phyloP scores from a whole-genome alignment of 2,329 filamentous ascomycete genomes.

The Arthrobotrys sphaeroides region DNA sequence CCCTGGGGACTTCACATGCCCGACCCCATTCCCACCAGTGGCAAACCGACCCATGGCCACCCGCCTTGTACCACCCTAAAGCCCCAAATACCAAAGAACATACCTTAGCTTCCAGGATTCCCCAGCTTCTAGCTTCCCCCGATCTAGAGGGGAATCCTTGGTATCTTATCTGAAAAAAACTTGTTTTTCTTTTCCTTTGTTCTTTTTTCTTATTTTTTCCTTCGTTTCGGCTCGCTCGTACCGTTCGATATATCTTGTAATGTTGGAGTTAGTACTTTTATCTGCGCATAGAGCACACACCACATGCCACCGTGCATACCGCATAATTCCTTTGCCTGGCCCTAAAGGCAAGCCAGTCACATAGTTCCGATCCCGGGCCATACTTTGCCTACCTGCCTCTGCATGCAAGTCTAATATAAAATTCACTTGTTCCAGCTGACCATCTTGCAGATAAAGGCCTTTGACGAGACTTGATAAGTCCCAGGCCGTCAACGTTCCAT shows the following conservation, averaged over 20 bases:
- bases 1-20: not conserved
- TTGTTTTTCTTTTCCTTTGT: not conserved
- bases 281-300: slow-evolving; percentile 8
- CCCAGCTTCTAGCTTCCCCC: slow-evolving; percentile 46
- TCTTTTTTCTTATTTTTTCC: not conserved
- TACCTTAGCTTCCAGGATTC: slow-evolving; percentile 28
- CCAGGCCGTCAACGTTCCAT: not conserved
- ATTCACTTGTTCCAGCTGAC: slow-evolving; percentile 48
- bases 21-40: slow-evolving; percentile 1
- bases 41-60: slow-evolving; percentile 13
- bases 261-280: not conserved
- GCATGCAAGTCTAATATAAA: slow-evolving; percentile 45
- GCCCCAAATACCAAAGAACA: slow-evolving; percentile 8
- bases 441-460: slow-evolving; percentile 42
- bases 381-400: slow-evolving; percentile 1
- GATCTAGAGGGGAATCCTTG: not conserved
- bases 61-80: not conserved
- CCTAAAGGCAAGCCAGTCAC: slow-evolving; percentile 8
- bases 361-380: not conserved
- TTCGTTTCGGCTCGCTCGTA: not conserved
- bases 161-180: slow-evolving; percentile 23
- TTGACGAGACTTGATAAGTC: slow-evolving; percentile 1
- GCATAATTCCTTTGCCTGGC: not conserved
- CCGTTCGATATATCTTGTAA: not conserved
- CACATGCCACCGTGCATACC: slow-evolving; percentile 17